Percentiles rank a stretch among this genome's conserved stretches.
phyloP scores from a whole-genome alignment of 768 basidiomycete species.

The Daedaleopsis nitida region DNA sequence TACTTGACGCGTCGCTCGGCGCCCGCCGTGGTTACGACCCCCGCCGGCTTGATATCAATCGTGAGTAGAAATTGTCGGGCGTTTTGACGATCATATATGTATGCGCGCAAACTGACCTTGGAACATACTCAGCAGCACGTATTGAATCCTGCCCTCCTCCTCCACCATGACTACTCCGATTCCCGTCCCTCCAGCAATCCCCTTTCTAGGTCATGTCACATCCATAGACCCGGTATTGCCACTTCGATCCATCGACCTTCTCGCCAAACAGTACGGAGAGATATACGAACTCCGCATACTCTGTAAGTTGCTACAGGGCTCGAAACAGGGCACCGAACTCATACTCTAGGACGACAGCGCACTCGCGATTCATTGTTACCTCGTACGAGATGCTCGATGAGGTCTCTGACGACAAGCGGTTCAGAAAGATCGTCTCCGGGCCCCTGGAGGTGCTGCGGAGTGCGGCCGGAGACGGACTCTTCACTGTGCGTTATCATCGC shows the following conservation, averaged over 20 bases:
- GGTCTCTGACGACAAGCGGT: conserved; percentile 44
- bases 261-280: conserved; percentile 43
- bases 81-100: no score
- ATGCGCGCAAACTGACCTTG: no score
- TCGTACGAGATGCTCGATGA: conserved; percentile 42
- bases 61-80: no score
- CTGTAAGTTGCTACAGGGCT: conserved; percentile 25
- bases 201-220: conserved; percentile 44
- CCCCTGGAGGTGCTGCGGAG: conserved; percentile 37
- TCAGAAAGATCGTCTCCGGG: conserved; percentile 41
- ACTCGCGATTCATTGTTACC: conserved; percentile 32
- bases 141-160: not conserved
- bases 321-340: not conserved
- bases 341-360: conserved; percentile 21
- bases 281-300: conserved; percentile 41
- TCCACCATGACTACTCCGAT: conserved; percentile 37
- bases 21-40: no score
- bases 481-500: conserved; percentile 36
- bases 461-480: conserved; percentile 43
- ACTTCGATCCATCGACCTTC: conserved; percentile 34
- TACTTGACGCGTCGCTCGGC: no score
- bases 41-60: no score
- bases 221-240: conserved; percentile 39
- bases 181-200: conserved; percentile 42
- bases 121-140: no score